phyloP scores from a whole-genome alignment of 1,139 yeast species.

The Hemisphaericaspora subhashii region DNA sequence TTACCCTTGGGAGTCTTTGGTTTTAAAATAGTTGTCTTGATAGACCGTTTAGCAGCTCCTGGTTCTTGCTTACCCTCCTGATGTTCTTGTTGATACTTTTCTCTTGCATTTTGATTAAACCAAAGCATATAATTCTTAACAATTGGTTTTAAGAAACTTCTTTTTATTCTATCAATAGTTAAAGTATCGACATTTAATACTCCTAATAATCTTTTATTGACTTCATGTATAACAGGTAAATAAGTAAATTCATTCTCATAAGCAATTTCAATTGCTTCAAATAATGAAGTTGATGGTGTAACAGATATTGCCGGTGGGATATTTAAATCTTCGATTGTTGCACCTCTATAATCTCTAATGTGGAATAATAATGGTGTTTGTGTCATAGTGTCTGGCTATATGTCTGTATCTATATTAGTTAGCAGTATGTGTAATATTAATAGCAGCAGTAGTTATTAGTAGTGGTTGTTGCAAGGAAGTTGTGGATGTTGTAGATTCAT shows the following conservation, averaged over 20 bases:
- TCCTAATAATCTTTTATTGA: constrained; percentile 52
- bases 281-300: constrained; percentile 50
- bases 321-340: constrained; percentile 64
- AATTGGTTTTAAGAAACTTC: constrained; percentile 29
- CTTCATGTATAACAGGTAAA: constrained; percentile 57
- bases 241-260: constrained; percentile 59
- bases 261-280: constrained; percentile 48
- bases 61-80: constrained; percentile 22
- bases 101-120: constrained; percentile 42
- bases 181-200: constrained; percentile 54
- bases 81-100: constrained; percentile 22
- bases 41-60: constrained; percentile 23
- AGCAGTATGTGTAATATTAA: background rate
- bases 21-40: constrained; percentile 27
- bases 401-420: background rate
- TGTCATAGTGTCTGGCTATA: background rate
- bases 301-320: constrained; percentile 61
- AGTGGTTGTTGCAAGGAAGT: background rate
- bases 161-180: constrained; percentile 23
- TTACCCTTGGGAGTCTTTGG: constrained; percentile 34
- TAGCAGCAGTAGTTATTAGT: no score
- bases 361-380: constrained; percentile 21
- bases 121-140: constrained; percentile 44
- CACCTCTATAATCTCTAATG: constrained; percentile 46
- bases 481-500: no score